Conservation (phyloP, 1,139 yeast species). For the Dujonia santamariae region DNA sequence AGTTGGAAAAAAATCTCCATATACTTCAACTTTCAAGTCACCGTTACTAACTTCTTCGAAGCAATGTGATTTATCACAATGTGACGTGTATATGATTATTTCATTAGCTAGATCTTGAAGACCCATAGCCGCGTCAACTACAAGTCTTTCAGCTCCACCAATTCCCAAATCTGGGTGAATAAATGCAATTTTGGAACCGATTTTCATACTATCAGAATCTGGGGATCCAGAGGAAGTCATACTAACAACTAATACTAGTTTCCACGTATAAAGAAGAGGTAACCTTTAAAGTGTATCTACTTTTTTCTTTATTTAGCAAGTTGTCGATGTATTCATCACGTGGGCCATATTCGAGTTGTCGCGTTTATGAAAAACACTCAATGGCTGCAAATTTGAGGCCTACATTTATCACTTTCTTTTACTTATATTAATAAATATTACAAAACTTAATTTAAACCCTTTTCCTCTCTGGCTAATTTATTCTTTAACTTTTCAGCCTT, state of each 20-base stretch:
- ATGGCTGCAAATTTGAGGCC: no score
- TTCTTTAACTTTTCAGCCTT: constrained; percentile 61
- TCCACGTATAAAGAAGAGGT: no score
- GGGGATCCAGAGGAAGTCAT: no score
- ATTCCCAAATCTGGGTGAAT: constrained; percentile 96
- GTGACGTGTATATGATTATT: constrained; percentile 78
- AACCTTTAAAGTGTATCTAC: no score
- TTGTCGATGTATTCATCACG: no score
- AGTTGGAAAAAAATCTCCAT: constrained; percentile 84
- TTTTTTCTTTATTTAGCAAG: no score
- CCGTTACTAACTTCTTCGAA: constrained; percentile 79
- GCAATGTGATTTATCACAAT: constrained; percentile 82
- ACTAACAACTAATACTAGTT: no score
- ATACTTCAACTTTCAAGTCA: constrained; percentile 59
- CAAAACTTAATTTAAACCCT: constrained; percentile 9
- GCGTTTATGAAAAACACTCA: no score
- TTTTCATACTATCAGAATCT: no score
- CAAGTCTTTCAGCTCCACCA: constrained; percentile 94
- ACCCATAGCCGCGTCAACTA: constrained; percentile 93
- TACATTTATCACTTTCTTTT: background rate
- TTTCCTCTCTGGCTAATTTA: constrained; percentile 38
- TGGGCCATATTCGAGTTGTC: no score
- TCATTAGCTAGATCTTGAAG: constrained; percentile 67
- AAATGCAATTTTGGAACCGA: constrained; percentile 58
- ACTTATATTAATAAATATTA: background rate